Conservation (phyloP, 257 asterid genomes). For the Solanum rostratum region DNA sequence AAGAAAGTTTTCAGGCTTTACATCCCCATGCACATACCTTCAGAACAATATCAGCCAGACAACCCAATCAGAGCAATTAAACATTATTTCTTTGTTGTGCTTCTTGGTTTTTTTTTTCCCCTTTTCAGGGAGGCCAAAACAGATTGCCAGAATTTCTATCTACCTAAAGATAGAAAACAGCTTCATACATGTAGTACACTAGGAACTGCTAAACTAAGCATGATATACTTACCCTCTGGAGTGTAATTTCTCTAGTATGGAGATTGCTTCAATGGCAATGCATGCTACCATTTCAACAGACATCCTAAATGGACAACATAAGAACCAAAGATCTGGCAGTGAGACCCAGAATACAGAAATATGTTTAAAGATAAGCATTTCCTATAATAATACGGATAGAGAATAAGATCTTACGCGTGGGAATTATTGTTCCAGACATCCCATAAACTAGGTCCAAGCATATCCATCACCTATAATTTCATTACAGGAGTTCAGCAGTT, state of each 20-base stretch:
- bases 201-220: not conserved
- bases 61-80: not conserved
- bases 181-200: not conserved
- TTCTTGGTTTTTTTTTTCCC: not conserved
- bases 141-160: too few species aligned
- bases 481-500: not conserved
- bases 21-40: conserved; percentile 77
- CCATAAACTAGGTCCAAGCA: conserved; percentile 21
- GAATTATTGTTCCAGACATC: conserved; percentile 18
- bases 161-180: not conserved
- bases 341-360: not conserved
- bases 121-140: not conserved
- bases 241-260: conserved; percentile 15
- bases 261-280: conserved; percentile 19
- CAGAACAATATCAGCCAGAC: not conserved
- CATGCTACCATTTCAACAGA: conserved; percentile 18
- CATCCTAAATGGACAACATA: conserved; percentile 7
- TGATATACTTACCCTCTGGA: conserved; percentile 9
- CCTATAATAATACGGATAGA: not conserved
- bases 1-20: conserved; percentile 67
- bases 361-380: not conserved
- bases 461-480: conserved; percentile 72
- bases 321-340: not conserved
- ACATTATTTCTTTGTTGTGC: not conserved
- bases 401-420: conserved; percentile 5